Base-by-base conservation (phyloP, 257 asterid genomes). In the Solanum corneliomulleri region DNA sequence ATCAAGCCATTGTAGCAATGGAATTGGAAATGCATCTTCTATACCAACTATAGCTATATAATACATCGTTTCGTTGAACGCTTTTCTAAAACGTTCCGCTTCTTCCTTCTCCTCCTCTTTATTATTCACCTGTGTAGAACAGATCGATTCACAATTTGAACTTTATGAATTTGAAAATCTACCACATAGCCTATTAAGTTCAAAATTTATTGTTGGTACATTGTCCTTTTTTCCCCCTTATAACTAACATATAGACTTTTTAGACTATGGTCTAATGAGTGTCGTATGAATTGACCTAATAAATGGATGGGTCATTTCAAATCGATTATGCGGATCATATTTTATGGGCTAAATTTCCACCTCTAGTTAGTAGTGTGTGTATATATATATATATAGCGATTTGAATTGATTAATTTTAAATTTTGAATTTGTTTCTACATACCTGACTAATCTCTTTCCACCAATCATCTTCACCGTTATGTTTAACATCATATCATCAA, bases 391-490 rank as follows among this genome's bases (percentile, higher is more conserved):
- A 13, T 47, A 47, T 47, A 13, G 58, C 58, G 14, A 47, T 88
- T 70, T 85, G 64, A 89, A 86, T 68, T 12, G 2, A 31, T 70
- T 9, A 31, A 33, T 18, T 56, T 86, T 62, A 85, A 47, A 47
- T 72, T 42, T 86, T 86, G 33, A 35, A 89, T 23, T 20, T 0
- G 0, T 41, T 7, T 44, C 9, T 7, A 3, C 70, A 27, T 23
- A 41, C 83, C 37, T 11, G 58, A 2, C 23, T 70, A 70, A 86
- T 37, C 91, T 33, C 42, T 88, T 88, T 10, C 93, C 93, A 18
- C 82, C 92, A 23, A 91, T 85, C 89, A 89, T 89, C 56, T 89
- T 87, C 2, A 89, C 25, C 3, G 90, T 52, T 9, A 89, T 87
- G 70, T 91, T 91, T 25, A 91, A 42, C 7, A 85, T 86, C 25